Evolutionary conservation across 306 rosid species (phyloP), one percentile per base, ranked within the genome.

Genomic region (Coriaria nepalensis): DNA sequence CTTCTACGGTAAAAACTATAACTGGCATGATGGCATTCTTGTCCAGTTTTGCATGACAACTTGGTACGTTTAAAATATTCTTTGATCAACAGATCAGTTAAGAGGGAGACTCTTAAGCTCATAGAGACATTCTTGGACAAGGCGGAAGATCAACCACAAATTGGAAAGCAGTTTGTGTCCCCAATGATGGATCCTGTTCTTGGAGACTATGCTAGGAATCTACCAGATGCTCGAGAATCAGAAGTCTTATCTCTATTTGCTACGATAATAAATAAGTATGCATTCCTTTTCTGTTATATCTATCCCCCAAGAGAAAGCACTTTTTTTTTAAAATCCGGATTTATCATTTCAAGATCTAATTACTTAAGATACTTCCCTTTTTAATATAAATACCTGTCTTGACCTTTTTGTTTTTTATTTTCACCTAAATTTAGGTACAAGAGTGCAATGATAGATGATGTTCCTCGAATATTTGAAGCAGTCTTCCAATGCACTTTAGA

Each of bases 181-280:
- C 98, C 98, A 3, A 92, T 92, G 98, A 73, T 92, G 93, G 98
- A 92, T 77, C 96, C 96, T 7, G 94, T 92, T 46, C 87, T 92
- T 6, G 92, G 86, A 56, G 98, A 92, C 69, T 92, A 92, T 43
- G 87, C 96, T 29, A 77, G 98, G 73, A 92, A 92, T 77, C 78
- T 85, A 61, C 96, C 98, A 48, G 98, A 92, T 73, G 98, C 98
- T 14, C 78, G 98, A 64, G 98, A 92, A 61, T 85, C 98, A 0
- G 98, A 92, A 74, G 98, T 92, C 55, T 61, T 92, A 55, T 92
- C 98, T 32, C 93, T 90, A 52, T 90, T 90, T 85, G 98, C 98
- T 40, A 90, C 98, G 37, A 90, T 90, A 20, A 71, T 90, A 37
- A 85, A 90, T 52, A 90, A 85, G 98, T 90, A 90, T 47, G 70